Base-by-base conservation (phyloP, 176 grass and related monocot species). In the Aegilops umbellulata region DNA sequence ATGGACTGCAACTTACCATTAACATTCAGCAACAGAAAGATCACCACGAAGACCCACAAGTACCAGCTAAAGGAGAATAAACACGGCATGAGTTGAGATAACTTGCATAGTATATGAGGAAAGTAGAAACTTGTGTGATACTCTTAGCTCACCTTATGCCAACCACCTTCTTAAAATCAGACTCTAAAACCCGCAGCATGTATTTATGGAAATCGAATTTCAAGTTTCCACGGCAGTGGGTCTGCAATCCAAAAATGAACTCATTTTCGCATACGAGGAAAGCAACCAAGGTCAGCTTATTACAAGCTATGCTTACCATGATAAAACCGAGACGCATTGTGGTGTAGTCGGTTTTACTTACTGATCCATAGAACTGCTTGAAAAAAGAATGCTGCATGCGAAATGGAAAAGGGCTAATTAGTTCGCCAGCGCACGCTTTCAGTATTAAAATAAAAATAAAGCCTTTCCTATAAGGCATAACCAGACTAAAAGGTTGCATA, bases 181-280 rank as follows among this genome's bases (percentile, higher is more conserved):
- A 89, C 91, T 98, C 97, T 42, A 98, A 87, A 75, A 90, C 90
- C 70, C 90, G 88, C n/a, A 96, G 16, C 97, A 96, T 96, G 82
- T 98, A 98, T 61, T 84, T 98, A 81, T 98, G 88, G 64, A 98
- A 98, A 90, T 98, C 82, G 71, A 96, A 96, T 84, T 98, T 98
- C 49, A 74, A 92, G 65, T 93, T 92, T 34, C 69, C 76, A 55
- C 51, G 79, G 76, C 94, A 96, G 74, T 98, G 97, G 66, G 88
- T 94, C 94, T 98, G 86, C 41, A 92, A 65, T 34, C 15, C 19
- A 82, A 83, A 83, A 49, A 69, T 8, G 41, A 34, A 1, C 6
- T 39, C 5, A 53, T 53, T 49, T 84, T 87, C 49, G 81, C 49
- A 88, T 16, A 22, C 13, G 26, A 74, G 22, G 46, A 62, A 86